Evolutionary conservation across 2,329 filamentous ascomycete species (phyloP), one percentile per base, ranked within the genome.

Genomic region (Chaetomiaceae sp.): DNA sequence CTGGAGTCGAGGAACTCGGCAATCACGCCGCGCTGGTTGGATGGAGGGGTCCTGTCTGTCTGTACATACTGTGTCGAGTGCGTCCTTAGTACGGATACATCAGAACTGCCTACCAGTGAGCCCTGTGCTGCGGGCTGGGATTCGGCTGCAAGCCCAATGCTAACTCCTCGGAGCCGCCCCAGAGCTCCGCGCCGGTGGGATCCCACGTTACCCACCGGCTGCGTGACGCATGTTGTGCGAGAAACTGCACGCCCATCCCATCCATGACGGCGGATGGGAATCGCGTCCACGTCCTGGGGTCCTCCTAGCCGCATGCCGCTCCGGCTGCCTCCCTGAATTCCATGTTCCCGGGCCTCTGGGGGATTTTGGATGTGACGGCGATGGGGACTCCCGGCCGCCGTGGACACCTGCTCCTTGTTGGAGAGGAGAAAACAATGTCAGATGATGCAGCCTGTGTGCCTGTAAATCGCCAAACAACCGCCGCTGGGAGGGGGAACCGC

Each of bases 201-300:
- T 39, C 44, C 44, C 40, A 44, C 41, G 27, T 20, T 44, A 44
- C 25, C 34, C 34, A 19, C 34, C 38, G 25, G 51, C 20, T 43
- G 33, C 39, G 33, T 47, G 51, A 53, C 38, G 35, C 35, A 41
- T 40, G 45, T 19, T 41, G 50, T 39, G 41, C 45, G 3, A 48
- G 41, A n/a, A n/a, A n/a, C n/a, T n/a, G n/a, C n/a, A n/a, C n/a
- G n/a, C n/a, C n/a, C n/a, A n/a, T n/a, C n/a, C n/a, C n/a, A n/a
- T 16, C 51, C 45, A 44, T 30, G 44, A 27, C 19, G 44, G 41
- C 17, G 23, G 41, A 33, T 17, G 49, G 10, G 19, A 20, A 27
- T 25, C 20, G n/a, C 19, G n/a, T 41, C 30, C n/a, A 35, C n/a
- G 37, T 25, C 37, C 38, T 17, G 44, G 44, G 44, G 21, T 30